These are phyloP conservation scores for Spinellus fusiger DNA, from an alignment of 192 early-diverging fungal genomes.

Conservation along the genomic window DNA sequence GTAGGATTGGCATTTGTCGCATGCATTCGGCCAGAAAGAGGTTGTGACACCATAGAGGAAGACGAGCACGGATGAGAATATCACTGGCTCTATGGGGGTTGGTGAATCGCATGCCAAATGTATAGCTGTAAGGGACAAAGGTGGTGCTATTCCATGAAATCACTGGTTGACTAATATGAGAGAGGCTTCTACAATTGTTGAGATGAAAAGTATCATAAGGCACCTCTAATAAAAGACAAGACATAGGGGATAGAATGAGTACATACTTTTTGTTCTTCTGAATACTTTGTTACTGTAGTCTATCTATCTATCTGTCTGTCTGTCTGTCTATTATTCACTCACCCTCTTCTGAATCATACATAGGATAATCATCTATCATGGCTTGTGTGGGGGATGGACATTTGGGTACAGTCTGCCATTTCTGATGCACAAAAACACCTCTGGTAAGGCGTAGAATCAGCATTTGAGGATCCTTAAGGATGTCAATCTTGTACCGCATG, in stretches of 20 bases:
- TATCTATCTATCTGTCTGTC: background rate
- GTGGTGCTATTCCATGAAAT: background rate
- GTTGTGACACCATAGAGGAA: conserved; percentile 25
- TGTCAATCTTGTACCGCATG: conserved; percentile 9
- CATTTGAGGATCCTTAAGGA: background rate
- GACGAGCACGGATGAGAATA: conserved; percentile 15
- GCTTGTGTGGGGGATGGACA: conserved; percentile 8
- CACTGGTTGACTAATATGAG: background rate
- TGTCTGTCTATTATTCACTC: background rate
- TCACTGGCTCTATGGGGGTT: conserved; percentile 15
- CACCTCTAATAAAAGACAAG: conserved; percentile 2
- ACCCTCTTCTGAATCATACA: background rate
- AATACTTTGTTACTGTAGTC: no score
- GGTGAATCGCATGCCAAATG: conserved; percentile 21
- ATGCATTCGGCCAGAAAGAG: conserved; percentile 14
- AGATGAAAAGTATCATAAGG: conserved; percentile 17
- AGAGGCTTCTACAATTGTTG: background rate
- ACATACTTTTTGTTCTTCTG: background rate
- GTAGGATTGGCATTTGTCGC: conserved; percentile 1
- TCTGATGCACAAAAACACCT: conserved; percentile 22
- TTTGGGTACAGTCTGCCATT: conserved; percentile 3
- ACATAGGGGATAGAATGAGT: background rate
- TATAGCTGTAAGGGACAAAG: conserved; percentile 27
- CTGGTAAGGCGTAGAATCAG: conserved; percentile 18
- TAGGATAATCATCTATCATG: background rate